Evolutionary conservation across 768 basidiomycete species (phyloP).

Genomic region (Tricholoma bakamatsutake): DNA sequence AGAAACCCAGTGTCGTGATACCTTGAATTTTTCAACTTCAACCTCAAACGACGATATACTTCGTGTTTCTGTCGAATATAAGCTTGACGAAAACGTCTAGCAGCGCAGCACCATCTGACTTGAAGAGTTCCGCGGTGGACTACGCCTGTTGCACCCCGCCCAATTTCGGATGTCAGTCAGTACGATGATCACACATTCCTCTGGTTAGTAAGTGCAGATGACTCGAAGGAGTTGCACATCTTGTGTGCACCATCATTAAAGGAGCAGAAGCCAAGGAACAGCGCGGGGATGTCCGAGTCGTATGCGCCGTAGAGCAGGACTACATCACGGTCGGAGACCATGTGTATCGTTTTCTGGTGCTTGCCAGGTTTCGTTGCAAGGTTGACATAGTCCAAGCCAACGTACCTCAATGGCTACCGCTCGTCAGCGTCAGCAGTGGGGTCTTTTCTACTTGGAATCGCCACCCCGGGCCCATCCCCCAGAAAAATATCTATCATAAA

Average conservation of each 20-base stretch:
- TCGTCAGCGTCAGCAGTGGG: too few relatives aligned
- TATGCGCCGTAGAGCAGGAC: slow-evolving; percentile 8
- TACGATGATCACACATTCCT: slow-evolving; percentile 13
- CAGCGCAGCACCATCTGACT: slow-evolving; percentile 5
- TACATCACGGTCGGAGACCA: slow-evolving; percentile 3
- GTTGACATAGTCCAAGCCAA: slow-evolving; percentile 5
- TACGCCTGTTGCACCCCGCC: slow-evolving; percentile 12
- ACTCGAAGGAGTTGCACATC: slow-evolving; percentile 4
- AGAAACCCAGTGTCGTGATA: slow-evolving; percentile 12
- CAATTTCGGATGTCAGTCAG: slow-evolving; percentile 15
- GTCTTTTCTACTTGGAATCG: too few relatives aligned
- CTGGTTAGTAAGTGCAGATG: slow-evolving; percentile 5
- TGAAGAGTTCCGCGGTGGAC: slow-evolving; percentile 15
- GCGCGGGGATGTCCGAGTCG: slow-evolving; percentile 7
- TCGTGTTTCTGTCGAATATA: slow-evolving; percentile 13
- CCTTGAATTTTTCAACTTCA: slow-evolving; percentile 11
- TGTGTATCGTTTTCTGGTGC: slow-evolving; percentile 2
- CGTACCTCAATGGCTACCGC: slow-evolving; percentile 7
- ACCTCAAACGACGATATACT: slow-evolving; percentile 10
- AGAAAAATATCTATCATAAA: too few relatives aligned
- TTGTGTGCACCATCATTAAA: slow-evolving; percentile 4
- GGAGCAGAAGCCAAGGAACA: slow-evolving; percentile 8
- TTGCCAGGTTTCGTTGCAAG: slow-evolving; percentile 4
- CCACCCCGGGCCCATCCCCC: too few relatives aligned
- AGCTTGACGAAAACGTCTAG: slow-evolving; percentile 15